A percentile compares a stretch with the other conserved stretches of the same genome.
phyloP scores from a whole-genome alignment of 805 yeast species.

The Suhomyces vadensis region DNA sequence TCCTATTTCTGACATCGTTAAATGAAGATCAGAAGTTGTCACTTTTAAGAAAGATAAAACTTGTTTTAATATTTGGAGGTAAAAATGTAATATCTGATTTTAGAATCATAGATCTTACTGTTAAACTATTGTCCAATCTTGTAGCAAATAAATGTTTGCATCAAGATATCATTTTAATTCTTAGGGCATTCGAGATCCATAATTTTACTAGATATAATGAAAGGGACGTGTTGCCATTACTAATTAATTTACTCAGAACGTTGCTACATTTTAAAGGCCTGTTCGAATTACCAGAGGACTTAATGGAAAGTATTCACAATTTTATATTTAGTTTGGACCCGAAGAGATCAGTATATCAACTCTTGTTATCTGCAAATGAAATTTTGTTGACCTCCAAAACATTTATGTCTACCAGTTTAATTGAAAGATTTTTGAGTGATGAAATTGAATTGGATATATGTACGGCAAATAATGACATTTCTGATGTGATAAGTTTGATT shows the following conservation, averaged over 20 bases:
- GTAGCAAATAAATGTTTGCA: constrained; percentile 17
- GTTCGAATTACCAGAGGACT: neutral
- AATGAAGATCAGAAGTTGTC: constrained; percentile 22
- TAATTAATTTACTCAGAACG: constrained; percentile 11
- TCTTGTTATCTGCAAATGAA: constrained; percentile 5
- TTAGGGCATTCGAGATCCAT: constrained; percentile 17
- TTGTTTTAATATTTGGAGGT: constrained; percentile 30
- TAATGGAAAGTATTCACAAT: neutral
- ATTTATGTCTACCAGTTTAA: constrained; percentile 1
- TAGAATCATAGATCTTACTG: constrained; percentile 20
- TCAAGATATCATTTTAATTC: constrained; percentile 26
- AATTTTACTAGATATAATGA: constrained; percentile 5
- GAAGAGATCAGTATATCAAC: neutral
- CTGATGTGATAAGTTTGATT: constrained; percentile 4
- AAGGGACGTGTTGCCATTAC: constrained; percentile 9
- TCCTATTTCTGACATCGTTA: constrained; percentile 20
- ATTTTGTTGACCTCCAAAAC: constrained; percentile 3
- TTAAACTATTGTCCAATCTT: constrained; percentile 20
- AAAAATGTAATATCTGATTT: constrained; percentile 12
- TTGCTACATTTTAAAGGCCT: constrained; percentile 6
- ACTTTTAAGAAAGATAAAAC: constrained; percentile 38
- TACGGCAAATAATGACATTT: neutral
- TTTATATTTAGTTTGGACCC: neutral
- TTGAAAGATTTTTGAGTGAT: constrained; percentile 16
- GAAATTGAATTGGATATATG: constrained; percentile 2